These are phyloP conservation scores for Bothriochloa decipiens DNA, from an alignment of 176 grass and related monocot genomes.

Conservation along the genomic window DNA sequence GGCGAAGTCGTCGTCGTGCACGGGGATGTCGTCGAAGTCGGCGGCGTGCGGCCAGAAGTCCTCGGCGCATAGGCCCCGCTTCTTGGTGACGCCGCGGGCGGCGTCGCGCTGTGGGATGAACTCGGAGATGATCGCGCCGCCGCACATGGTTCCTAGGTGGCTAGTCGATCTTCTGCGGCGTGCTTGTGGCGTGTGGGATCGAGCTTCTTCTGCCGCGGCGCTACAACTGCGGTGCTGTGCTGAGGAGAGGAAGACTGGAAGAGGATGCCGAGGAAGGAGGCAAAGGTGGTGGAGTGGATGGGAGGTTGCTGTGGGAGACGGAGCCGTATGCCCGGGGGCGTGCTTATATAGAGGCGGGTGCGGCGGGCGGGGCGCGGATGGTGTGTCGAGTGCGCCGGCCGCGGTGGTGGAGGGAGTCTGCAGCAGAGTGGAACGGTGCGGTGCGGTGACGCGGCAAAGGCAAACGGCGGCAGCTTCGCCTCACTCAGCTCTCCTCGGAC, in stretches of 20 bases:
- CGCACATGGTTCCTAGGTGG: slow-evolving; percentile 21
- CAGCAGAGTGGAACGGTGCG: neutral
- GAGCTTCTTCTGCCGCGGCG: too few species aligned
- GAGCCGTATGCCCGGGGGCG: slow-evolving; percentile 29
- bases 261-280: too few species aligned
- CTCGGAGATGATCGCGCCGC: slow-evolving; percentile 56
- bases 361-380: neutral
- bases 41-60: slow-evolving; percentile 42
- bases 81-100: slow-evolving; percentile 24
- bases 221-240: neutral
- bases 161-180: neutral
- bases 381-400: neutral
- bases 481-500: neutral
- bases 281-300: neutral
- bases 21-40: slow-evolving; percentile 15
- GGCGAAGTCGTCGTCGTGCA: neutral
- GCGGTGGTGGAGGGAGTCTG: too few species aligned
- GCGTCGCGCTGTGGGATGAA: slow-evolving; percentile 37
- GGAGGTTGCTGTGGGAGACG: neutral
- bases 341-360: slow-evolving; percentile 37
- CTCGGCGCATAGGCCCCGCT: slow-evolving; percentile 39
- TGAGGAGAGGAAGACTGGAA: too few species aligned
- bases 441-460: neutral
- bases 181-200: neutral
- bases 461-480: neutral